phyloP scores from a whole-genome alignment of 331 rosid genomes.

The Pyrus hybrid region DNA sequence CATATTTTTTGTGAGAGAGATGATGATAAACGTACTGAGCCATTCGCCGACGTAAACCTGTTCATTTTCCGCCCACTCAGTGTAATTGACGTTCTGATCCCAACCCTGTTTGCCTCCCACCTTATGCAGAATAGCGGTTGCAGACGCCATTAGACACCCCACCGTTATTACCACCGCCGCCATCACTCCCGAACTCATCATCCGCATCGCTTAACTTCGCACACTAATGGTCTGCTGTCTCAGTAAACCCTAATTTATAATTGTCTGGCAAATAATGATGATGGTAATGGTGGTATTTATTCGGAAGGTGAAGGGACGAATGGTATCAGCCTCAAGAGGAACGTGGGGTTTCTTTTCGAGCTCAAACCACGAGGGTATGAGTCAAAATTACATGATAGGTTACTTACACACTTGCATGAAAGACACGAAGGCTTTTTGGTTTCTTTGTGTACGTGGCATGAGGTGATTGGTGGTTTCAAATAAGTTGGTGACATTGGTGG shows the following conservation, averaged over 20 bases:
- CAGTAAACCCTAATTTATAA: not conserved
- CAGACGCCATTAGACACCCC: not conserved
- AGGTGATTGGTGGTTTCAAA: not conserved
- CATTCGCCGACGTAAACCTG: conserved; percentile 42
- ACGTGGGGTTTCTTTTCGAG: not conserved
- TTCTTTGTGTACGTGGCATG: not conserved
- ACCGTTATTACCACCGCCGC: not conserved
- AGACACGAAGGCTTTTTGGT: not conserved
- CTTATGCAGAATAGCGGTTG: conserved; percentile 15
- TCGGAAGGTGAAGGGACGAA: not conserved
- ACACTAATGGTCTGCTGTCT: not conserved
- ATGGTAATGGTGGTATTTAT: not conserved
- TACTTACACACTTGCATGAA: not conserved
- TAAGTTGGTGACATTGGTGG: not conserved
- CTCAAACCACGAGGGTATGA: not conserved
- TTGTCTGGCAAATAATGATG: not conserved
- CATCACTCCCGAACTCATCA: not conserved
- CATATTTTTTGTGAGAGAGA: not conserved
- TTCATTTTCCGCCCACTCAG: conserved; percentile 36
- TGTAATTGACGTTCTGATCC: conserved; percentile 40
- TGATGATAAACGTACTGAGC: conserved; percentile 29
- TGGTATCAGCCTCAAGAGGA: not conserved
- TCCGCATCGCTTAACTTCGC: not conserved
- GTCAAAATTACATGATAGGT: not conserved
- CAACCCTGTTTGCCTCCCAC: conserved; percentile 58